Base-by-base conservation (phyloP, 1,284 basidiomycete genomes). In the Cystobasidium slooffiae region DNA sequence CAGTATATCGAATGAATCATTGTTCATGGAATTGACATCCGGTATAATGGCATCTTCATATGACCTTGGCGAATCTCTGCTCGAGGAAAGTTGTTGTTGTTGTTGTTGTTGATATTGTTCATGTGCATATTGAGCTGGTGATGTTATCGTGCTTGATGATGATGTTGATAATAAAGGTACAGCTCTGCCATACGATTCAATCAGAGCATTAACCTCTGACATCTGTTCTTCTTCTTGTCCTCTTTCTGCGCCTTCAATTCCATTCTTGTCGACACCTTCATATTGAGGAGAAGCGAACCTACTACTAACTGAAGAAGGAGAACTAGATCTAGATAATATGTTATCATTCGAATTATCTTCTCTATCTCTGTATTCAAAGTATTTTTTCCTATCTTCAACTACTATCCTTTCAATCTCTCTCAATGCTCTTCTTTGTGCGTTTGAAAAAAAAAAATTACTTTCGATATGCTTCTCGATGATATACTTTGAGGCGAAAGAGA, bases 171-270 rank as follows among this genome's bases (percentile, higher is more conserved):
- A 49, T 31, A 49, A 9, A 63, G 51, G 41, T 12, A 66, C 24
- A 66, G 49, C 64, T 66, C 41, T 66, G 10, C 69, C 69, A 63
- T 63, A 72, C 3, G 44, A 41, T 12, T 51, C 51, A 44, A 61
- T 61, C 4, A 72, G 58, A 14, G 61, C 47, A 64, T 72, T 72
- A 18, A 72, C 69, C n/a, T 72, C 69, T 44, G 69, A 72, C 20
- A 55, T 22, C 8, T 41, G 6, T 39, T 68, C 66, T 53, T 46
- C 43, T 68, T 51, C 1, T 24, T 22, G 1, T 22, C 9, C 16
- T 53, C 49, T 43, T n/a, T 22, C 24, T 31, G 31, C 31, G 31
- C 31, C 31, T 31, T 1, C 31, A 31, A 1, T 31, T 31, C 31
- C 31, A 31, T 1, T 5, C 31, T 2, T 31, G 31, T 31, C 31